A percentile compares a stretch with the other conserved stretches of the same genome.
These are phyloP conservation scores for Boletus subluridellus DNA, from an alignment of 1,284 basidiomycete species.

Conservation along the genomic window DNA sequence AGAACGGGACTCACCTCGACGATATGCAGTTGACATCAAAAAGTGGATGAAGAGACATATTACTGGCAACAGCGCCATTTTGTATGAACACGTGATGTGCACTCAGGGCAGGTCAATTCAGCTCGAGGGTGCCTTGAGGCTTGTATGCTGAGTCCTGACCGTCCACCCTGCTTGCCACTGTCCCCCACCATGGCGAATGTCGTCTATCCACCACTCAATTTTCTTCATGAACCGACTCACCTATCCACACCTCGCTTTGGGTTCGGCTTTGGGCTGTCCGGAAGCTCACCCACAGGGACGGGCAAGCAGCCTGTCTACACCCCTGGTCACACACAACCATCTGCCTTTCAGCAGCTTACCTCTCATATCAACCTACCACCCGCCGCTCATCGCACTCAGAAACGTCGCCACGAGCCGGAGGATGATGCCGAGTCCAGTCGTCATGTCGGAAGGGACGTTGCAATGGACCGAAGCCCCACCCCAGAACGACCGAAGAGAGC, in stretches of 20 bases:
- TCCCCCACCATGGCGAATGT: slow-evolving; percentile 63
- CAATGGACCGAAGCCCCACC: slow-evolving; percentile 78
- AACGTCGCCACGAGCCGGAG: slow-evolving; percentile 61
- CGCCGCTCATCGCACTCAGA: slow-evolving; percentile 44
- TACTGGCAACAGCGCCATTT: slow-evolving; percentile 20
- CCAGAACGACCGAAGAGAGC: slow-evolving; percentile 68
- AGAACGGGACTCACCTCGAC: slow-evolving; percentile 24
- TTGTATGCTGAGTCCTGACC: slow-evolving; percentile 4
- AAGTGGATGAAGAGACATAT: slow-evolving; percentile 34
- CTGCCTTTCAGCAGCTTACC: slow-evolving; percentile 51
- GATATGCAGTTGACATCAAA: neutral
- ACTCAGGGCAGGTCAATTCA: slow-evolving; percentile 26
- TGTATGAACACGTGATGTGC: slow-evolving; percentile 22
- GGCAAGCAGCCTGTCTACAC: slow-evolving; percentile 36
- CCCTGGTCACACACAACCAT: slow-evolving; percentile 39
- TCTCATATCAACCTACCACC: slow-evolving; percentile 40
- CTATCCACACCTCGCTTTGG: slow-evolving; percentile 64
- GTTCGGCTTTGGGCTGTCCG: slow-evolving; percentile 64
- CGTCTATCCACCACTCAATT: slow-evolving; percentile 61
- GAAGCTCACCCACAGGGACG: slow-evolving; percentile 37
- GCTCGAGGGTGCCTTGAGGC: slow-evolving; percentile 20
- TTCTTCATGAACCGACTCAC: slow-evolving; percentile 57
- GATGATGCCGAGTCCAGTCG: slow-evolving; percentile 46
- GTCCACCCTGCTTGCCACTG: slow-evolving; percentile 26
- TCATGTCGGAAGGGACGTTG: slow-evolving; percentile 48